phyloP scores from a whole-genome alignment of 1,284 basidiomycete species.

The Boletus smithii region DNA sequence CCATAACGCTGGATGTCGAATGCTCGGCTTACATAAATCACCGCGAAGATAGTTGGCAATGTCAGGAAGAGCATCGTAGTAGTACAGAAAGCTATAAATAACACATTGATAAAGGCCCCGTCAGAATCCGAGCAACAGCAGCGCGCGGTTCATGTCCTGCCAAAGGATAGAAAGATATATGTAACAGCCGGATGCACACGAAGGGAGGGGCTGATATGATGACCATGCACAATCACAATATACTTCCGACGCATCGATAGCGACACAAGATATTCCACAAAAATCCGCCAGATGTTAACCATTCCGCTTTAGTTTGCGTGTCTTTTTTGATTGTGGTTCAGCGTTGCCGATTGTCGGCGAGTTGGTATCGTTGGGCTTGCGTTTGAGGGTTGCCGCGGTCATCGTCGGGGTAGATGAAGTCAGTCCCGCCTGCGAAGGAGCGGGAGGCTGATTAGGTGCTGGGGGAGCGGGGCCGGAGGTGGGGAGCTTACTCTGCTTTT shows the following conservation, averaged over 20 bases:
- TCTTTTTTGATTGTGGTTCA: constrained; percentile 48
- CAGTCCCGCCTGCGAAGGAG: constrained; percentile 42
- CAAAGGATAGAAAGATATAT: constrained; percentile 33
- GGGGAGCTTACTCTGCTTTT: constrained; percentile 53
- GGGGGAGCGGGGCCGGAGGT: constrained; percentile 43
- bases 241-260: constrained; percentile 27
- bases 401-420: constrained; percentile 48
- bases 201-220: constrained; percentile 15
- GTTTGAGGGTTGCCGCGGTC: constrained; percentile 56
- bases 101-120: constrained; percentile 28
- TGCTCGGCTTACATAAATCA: constrained; percentile 2
- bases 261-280: constrained; percentile 31
- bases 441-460: constrained; percentile 38
- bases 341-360: constrained; percentile 49
- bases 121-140: constrained; percentile 34
- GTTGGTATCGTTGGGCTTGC: constrained; percentile 54
- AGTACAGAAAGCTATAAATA: constrained; percentile 39
- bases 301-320: constrained; percentile 42
- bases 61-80: constrained; percentile 28
- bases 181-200: constrained; percentile 27
- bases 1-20: not conserved
- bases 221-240: constrained; percentile 32
- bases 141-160: constrained; percentile 23
- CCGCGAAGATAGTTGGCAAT: constrained; percentile 15
- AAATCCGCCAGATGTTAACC: constrained; percentile 33